Base-by-base conservation (phyloP, 2,329 filamentous ascomycete species). In the Cladophialophora psammophila region DNA sequence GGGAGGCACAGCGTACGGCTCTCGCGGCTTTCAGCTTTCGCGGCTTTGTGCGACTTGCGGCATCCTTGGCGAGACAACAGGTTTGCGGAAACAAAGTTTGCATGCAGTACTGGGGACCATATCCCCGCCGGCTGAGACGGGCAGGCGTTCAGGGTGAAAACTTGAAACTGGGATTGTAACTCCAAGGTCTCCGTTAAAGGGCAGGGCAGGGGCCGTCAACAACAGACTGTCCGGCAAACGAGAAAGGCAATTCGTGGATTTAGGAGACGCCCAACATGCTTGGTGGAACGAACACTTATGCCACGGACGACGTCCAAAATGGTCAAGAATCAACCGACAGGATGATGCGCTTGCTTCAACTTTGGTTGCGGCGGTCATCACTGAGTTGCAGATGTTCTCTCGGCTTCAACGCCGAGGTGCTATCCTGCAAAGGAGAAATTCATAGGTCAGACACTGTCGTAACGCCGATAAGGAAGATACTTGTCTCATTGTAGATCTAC, bases 391-490 rank as follows among this genome's bases (percentile, higher is more conserved):
- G 26, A 38, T 26, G n/a, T 48, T 45, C 40, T 63, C 35, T 56
- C 26, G 52, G 45, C 50, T 7, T 42, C 31, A 38, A 40, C 18
- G 50, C 60, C 60, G 15, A 52, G 32, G 20, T 45, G 38, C 65
- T 35, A 64, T 38, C 66, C 66, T 69, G 63, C 52, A 57, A 38
- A 63, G 26, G 56, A 66, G 26, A 60, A 58, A 35, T 31, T 26
- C 10, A 66, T 35, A 58, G 50, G 68, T 69, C 65, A 69, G 68
- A 69, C 32, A 63, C 45, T 52, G 54, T 31, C 53, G 60, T 34
- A 55, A 60, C 13, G n/a, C 40, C 26, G 40, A 40, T 50, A 45
- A 66, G 65, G 65, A 66, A 64, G 56, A 70, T 70, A 70, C 68
- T 70, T 70, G 68, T 68, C 68, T 66, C 35, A 52, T 31, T 10